Evolutionary conservation across 768 basidiomycete species (phyloP).

Genomic region (Russula olivacea): DNA sequence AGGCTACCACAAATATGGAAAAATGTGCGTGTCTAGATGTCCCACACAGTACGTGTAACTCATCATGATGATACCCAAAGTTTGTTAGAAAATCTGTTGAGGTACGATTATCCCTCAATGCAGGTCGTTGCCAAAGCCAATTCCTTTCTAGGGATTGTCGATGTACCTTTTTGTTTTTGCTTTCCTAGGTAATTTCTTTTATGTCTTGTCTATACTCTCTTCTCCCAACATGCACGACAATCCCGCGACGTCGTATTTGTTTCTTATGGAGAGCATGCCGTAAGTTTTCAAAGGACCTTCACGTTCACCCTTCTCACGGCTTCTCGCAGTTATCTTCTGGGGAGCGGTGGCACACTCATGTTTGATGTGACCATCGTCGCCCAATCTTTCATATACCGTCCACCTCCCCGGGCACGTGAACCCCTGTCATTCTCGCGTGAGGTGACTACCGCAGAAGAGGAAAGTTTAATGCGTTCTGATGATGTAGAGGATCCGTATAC

Average conservation of each 20-base stretch:
- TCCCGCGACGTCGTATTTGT: slow-evolving; percentile 54
- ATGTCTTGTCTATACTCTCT: slow-evolving; percentile 83
- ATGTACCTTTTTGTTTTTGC: slow-evolving; percentile 92
- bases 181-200: slow-evolving; percentile 89
- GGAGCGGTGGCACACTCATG: slow-evolving; percentile 86
- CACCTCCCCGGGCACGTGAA: slow-evolving; percentile 33
- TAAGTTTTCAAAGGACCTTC: slow-evolving; percentile 37
- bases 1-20: slow-evolving; percentile 99
- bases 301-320: neutral
- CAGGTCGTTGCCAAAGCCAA: neutral
- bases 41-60: slow-evolving; percentile 2
- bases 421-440: slow-evolving; percentile 26
- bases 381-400: slow-evolving; percentile 77
- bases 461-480: slow-evolving; percentile 21
- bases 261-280: slow-evolving; percentile 80
- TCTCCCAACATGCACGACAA: slow-evolving; percentile 59
- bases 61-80: slow-evolving; percentile 36
- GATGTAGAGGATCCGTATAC: slow-evolving; percentile 21
- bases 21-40: slow-evolving; percentile 58
- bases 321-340: slow-evolving; percentile 72
- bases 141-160: slow-evolving; percentile 65
- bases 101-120: slow-evolving; percentile 35
- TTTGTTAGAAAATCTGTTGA: slow-evolving; percentile 87
- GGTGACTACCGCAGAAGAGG: slow-evolving; percentile 29
- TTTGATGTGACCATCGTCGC: slow-evolving; percentile 90